Evolutionary conservation across 2,329 filamentous ascomycete species (phyloP), one percentile per base, ranked within the genome.

Genomic region (Aureobasidium mangrovei): DNA sequence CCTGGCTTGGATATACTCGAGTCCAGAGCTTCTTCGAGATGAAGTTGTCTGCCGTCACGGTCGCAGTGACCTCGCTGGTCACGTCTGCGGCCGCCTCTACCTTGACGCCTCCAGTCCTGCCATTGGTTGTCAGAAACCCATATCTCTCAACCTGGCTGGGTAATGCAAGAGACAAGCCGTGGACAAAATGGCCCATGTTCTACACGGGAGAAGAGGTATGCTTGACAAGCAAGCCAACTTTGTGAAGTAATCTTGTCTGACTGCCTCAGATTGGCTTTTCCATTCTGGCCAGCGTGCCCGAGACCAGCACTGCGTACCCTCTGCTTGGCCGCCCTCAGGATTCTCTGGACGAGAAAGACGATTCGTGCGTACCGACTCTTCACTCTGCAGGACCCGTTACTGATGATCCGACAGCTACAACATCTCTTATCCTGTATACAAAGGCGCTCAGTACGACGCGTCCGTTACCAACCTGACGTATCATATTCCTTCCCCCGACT

Each of bases 161-260:
- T 45, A 77, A 80, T 67, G 86, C 88, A 39, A 78, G 89, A 60
- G 79, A 85, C 54, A 77, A 77, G 43, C 89, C 89, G 2, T 94
- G 88, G 88, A 78, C 82, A 53, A 79, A 81, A 70, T 95, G 89
- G 89, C 89, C 89, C 27, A 91, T 91, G 68, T 90, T 91, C 68
- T 91, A 84, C 77, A 87, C 84, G 5, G 86, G 86, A 33, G 75
- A 82, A 63, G 77, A 84, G 65, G 77, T 81, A 67, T 53, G 66
- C 6, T 18, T 18, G 24, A 12, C 24, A 4, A 45, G 29, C 24
- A 4, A 45, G 29, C 46, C n/a, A 5, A 45, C 7, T 9, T 8
- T 39, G 9, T 9, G 32, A 43, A 28, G 24, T 55, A n/a, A 24
- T 10, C 40, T 26, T 31, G 9, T 52, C 60, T 66, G 27, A 66